These are phyloP conservation scores for Aspergillus pseudoterreus DNA, from an alignment of 2,329 filamentous ascomycete genomes.

Conservation along the genomic window DNA sequence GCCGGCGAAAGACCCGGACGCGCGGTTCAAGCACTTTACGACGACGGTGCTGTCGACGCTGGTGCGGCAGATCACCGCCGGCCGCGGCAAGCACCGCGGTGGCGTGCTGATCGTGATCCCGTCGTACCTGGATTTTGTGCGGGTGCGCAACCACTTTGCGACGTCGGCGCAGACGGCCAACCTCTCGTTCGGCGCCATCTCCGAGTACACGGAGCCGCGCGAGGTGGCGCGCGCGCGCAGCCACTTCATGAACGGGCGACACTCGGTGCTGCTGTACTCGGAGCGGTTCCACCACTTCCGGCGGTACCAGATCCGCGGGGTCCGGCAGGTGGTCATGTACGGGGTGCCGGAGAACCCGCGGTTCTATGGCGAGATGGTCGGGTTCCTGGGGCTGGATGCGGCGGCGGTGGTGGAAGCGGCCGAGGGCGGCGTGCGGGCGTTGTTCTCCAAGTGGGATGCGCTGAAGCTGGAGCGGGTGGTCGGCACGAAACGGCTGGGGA, in stretches of 20 bases:
- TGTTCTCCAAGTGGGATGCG: conserved; percentile 88
- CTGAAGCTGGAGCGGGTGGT: conserved; percentile 86
- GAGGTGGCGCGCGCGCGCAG: conserved; percentile 81
- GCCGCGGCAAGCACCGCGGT: conserved; percentile 46
- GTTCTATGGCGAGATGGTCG: conserved; percentile 44
- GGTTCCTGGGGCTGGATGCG: conserved; percentile 37
- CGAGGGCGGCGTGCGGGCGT: conserved; percentile 52
- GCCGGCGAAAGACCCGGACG: conserved; percentile 74
- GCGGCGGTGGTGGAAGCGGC: conserved; percentile 53
- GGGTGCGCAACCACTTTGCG: conserved; percentile 87
- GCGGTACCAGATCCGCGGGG: conserved; percentile 77
- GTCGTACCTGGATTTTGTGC: conserved; percentile 91
- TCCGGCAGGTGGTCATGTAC: conserved; percentile 83
- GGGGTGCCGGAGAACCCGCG: conserved; percentile 79
- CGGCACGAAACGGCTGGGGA: conserved; percentile 72
- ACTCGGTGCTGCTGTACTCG: conserved; percentile 83
- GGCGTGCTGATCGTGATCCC: conserved; percentile 88
- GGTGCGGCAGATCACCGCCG: conserved; percentile 52
- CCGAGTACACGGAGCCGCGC: conserved; percentile 76
- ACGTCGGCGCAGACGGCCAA: conserved; percentile 57
- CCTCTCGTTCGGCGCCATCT: conserved; percentile 74
- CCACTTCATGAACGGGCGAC: conserved; percentile 79
- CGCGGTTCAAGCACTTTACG: conserved; percentile 86
- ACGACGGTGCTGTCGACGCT: conserved; percentile 74
- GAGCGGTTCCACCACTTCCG: conserved; percentile 97